Percentiles rank a stretch among this genome's conserved stretches.
Conservation (phyloP, 805 yeast species). For the Nakazawaea peltata region DNA sequence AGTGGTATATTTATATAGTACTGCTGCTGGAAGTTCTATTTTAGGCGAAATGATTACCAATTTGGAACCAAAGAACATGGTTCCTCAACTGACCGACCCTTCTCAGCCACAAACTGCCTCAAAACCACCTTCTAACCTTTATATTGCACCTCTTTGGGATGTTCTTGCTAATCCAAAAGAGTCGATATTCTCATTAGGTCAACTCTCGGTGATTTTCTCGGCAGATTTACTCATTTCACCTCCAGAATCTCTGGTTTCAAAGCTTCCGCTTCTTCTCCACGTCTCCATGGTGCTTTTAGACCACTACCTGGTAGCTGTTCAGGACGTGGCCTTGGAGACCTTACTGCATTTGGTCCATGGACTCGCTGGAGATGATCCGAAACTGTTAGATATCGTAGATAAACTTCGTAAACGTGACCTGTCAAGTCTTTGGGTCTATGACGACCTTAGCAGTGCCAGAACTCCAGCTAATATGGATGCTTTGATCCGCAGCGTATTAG, state of each 20-base stretch:
- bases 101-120: conserved; percentile 16
- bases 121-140: conserved; percentile 44
- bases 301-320: conserved; percentile 78
- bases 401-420: conserved; percentile 47
- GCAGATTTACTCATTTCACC: conserved; percentile 73
- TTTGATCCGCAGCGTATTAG: conserved; percentile 55
- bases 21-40: conserved; percentile 37
- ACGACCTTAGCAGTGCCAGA: conserved; percentile 71
- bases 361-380: conserved; percentile 45
- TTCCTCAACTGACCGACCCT: conserved; percentile 44
- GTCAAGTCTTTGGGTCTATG: conserved; percentile 71
- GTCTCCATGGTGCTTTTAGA: conserved; percentile 75
- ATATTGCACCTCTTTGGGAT: conserved; percentile 63
- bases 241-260: conserved; percentile 49
- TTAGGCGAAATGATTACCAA: conserved; percentile 61
- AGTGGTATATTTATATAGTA: conserved; percentile 63
- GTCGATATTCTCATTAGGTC: conserved; percentile 80
- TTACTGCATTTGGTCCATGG: conserved; percentile 66
- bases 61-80: conserved; percentile 80
- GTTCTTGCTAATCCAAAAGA: conserved; percentile 51
- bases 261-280: conserved; percentile 70
- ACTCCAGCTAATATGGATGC: conserved; percentile 83
- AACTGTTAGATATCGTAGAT: conserved; percentile 48
- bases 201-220: conserved; percentile 74
- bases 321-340: conserved; percentile 74